Base-by-base conservation (phyloP, 345 rosid species). In the Gossypium mustelinum region DNA sequence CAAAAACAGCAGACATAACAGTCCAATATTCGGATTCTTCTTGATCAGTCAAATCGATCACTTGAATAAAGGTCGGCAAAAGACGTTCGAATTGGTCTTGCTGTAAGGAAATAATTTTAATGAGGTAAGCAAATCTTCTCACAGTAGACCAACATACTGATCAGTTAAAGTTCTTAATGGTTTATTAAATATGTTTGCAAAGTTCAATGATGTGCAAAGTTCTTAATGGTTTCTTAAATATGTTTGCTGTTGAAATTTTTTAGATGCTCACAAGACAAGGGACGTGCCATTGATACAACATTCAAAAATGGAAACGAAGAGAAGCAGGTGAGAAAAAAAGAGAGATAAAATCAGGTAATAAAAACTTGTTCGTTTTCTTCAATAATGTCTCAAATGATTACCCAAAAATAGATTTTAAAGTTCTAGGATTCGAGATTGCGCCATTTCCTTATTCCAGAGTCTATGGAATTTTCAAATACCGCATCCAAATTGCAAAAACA, bases 21-120 rank as follows among this genome's bases (percentile, higher is more conserved):
- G 79, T 77, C 89, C 90, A 82, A 75, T 88, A 90, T 74, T 87
- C 92, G 45, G 81, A 80, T 84, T 85, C 94, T 83, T 90, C 94
- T 73, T 88, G 80, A 67, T 85, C 81, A 16, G 86, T 79, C 73
- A 90, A 74, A 55, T 88, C 87, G 60, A 89, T 88, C 69, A 90
- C 82, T 83, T 90, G 90, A 81, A 90, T 87, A 85, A 90, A 90
- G 55, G 92, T 90, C 25, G 92, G 92, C 63, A 88, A 78, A 25
- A 86, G 80, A 62, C 92, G 88, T 82, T 76, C 83, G 58, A 88
- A 90, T 79, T 90, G 92, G 79, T 90, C 94, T 87, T 90, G 88
- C 94, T 90, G 90, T 80, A 82, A 13, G 52, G 29, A 16, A 76
- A 79, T 68, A 56, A 57, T 25, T 59, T 48, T 55, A 51, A n/a